Evolutionary conservation across 352 stramenopile genomes (phyloP).

Genomic region (Pythium utonaiense): DNA sequence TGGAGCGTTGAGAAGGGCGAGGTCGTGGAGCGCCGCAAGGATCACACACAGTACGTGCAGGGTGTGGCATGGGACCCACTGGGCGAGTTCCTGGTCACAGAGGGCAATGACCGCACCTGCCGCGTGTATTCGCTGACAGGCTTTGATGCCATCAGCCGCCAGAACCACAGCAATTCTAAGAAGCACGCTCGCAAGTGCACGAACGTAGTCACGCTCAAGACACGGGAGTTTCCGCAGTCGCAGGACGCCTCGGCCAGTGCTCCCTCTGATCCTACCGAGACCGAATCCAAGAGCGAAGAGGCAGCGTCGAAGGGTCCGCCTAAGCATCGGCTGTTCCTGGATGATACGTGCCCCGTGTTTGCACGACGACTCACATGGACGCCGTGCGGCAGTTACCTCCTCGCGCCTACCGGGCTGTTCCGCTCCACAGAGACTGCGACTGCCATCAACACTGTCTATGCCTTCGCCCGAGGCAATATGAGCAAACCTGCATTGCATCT

Average conservation of each 20-base stretch:
- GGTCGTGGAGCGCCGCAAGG: slow-evolving; percentile 80
- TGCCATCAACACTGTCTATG: slow-evolving; percentile 86
- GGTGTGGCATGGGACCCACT: slow-evolving; percentile 95
- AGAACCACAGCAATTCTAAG: slow-evolving; percentile 37
- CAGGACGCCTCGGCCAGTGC: neutral
- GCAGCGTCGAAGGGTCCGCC: slow-evolving; percentile 16
- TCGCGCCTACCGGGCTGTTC: slow-evolving; percentile 84
- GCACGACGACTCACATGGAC: slow-evolving; percentile 92
- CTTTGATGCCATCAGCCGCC: slow-evolving; percentile 43
- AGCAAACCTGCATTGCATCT: slow-evolving; percentile 91
- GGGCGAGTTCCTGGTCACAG: slow-evolving; percentile 91
- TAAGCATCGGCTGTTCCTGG: slow-evolving; percentile 89
- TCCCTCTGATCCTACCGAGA: neutral
- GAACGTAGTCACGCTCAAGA: slow-evolving; percentile 77
- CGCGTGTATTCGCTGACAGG: slow-evolving; percentile 87
- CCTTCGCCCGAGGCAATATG: slow-evolving; percentile 92
- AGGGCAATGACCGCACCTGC: slow-evolving; percentile 93
- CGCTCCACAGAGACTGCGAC: slow-evolving; percentile 37
- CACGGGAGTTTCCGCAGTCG: slow-evolving; percentile 46
- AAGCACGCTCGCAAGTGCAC: slow-evolving; percentile 73
- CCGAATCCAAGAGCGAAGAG: slow-evolving; percentile 12
- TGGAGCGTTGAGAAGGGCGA: slow-evolving; percentile 81
- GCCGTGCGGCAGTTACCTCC: slow-evolving; percentile 90
- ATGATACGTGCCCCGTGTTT: slow-evolving; percentile 94
- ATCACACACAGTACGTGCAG: slow-evolving; percentile 96